Evolutionary conservation across 2,329 filamentous ascomycete genomes (phyloP).

Genomic region (Aspergillus floridensis): DNA sequence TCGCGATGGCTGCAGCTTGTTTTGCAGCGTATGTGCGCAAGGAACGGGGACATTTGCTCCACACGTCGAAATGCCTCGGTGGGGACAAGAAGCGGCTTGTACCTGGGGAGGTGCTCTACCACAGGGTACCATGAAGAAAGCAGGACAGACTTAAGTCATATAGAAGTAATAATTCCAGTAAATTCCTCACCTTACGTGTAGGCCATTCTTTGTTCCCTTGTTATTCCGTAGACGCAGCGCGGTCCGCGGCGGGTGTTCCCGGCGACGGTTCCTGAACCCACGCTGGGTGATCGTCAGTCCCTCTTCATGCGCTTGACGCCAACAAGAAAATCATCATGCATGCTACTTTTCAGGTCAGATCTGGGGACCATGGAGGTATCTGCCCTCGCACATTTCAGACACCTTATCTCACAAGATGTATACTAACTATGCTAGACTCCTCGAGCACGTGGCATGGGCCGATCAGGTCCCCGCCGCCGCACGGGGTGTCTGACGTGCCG

Average conservation of each 20-base stretch:
- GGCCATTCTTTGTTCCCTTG: background rate
- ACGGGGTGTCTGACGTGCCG: constrained; percentile 38
- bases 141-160: background rate
- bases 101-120: background rate
- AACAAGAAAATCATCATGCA: background rate
- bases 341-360: background rate
- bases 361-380: constrained; percentile 8
- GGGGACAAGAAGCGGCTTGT: constrained; percentile 9
- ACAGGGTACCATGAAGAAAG: background rate
- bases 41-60: constrained; percentile 60
- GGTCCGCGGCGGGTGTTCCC: background rate
- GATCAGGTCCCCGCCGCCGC: constrained; percentile 35
- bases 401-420: background rate
- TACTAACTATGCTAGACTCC: constrained; percentile 1
- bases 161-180: too few relatives aligned
- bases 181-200: too few relatives aligned
- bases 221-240: background rate
- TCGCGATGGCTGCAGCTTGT: constrained; percentile 28
- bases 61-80: constrained; percentile 32
- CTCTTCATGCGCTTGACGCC: constrained; percentile 11
- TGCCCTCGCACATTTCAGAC: too few relatives aligned
- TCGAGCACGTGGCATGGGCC: constrained; percentile 32
- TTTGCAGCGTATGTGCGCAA: constrained; percentile 59
- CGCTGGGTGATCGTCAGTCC: background rate
- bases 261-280: background rate